phyloP scores from a whole-genome alignment of 2,329 filamentous ascomycete species.

The Phyllosticta ampelicida region DNA sequence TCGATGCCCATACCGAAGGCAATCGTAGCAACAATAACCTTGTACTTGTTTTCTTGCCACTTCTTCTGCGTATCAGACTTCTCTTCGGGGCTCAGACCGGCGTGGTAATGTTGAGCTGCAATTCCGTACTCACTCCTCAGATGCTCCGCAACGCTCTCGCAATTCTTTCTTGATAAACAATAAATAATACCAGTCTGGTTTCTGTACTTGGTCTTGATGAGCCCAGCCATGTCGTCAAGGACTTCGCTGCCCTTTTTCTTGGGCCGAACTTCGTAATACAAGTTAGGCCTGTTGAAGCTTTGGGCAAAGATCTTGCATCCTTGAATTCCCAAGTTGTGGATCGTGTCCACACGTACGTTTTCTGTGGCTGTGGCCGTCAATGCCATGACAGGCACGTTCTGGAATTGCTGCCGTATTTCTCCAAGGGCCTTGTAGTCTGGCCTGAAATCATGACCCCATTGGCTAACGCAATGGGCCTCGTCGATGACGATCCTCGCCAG shows the following conservation, averaged over 20 bases:
- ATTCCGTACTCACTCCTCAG: constrained; percentile 54
- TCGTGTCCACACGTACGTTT: constrained; percentile 85
- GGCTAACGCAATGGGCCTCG: constrained; percentile 97
- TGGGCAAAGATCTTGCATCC: constrained; percentile 72
- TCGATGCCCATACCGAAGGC: constrained; percentile 99
- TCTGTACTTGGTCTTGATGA: constrained; percentile 61
- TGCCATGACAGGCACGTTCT: constrained; percentile 80
- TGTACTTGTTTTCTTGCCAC: constrained; percentile 71
- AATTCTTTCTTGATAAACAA: constrained; percentile 72
- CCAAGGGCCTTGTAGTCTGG: constrained; percentile 89
- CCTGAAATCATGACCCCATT: constrained; percentile 97
- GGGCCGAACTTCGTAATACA: constrained; percentile 72
- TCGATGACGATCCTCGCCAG: constrained; percentile 92
- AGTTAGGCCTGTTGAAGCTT: constrained; percentile 94
- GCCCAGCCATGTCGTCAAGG: constrained; percentile 44
- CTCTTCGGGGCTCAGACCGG: constrained; percentile 56
- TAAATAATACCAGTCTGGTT: constrained; percentile 85
- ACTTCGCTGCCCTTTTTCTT: constrained; percentile 54
- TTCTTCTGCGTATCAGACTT: constrained; percentile 62
- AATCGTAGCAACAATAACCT: constrained; percentile 95
- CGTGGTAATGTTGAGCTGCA: constrained; percentile 76
- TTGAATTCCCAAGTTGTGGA: constrained; percentile 77
- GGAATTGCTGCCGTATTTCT: constrained; percentile 59
- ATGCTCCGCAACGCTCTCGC: constrained; percentile 66
- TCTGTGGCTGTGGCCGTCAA: constrained; percentile 90